A percentile compares a stretch with the other conserved stretches of the same genome.
phyloP scores from a whole-genome alignment of 2,329 filamentous ascomycete species.

The Clonostachys byssicola region DNA sequence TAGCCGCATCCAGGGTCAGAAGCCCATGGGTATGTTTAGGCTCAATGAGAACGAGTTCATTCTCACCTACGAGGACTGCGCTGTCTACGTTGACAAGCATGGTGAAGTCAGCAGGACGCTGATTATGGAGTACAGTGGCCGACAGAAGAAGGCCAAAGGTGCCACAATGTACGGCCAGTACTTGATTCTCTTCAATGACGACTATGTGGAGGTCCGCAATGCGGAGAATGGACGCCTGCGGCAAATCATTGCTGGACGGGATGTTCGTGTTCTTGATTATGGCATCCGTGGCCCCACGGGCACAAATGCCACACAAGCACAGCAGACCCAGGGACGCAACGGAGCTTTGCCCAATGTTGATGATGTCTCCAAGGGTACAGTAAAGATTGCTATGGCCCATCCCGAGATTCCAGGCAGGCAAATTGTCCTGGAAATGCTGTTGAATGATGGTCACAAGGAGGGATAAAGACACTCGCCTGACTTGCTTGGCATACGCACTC shows the following conservation, averaged over 20 bases:
- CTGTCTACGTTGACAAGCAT: constrained; percentile 97
- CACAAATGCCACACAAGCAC: constrained; percentile 28
- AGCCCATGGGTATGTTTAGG: constrained; percentile 93
- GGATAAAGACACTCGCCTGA: neutral
- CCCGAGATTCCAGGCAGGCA: constrained; percentile 80
- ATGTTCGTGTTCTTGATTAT: constrained; percentile 88
- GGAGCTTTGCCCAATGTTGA: constrained; percentile 26
- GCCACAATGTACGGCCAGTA: constrained; percentile 91
- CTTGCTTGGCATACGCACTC: no score
- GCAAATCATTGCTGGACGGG: constrained; percentile 89
- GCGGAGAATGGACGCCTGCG: constrained; percentile 90
- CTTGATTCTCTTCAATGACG: constrained; percentile 87
- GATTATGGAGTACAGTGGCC: constrained; percentile 99
- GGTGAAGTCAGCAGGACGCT: constrained; percentile 91
- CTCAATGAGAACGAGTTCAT: constrained; percentile 90
- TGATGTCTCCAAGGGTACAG: constrained; percentile 62
- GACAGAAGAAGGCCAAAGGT: constrained; percentile 69
- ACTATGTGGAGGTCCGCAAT: constrained; percentile 96
- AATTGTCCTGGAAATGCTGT: constrained; percentile 84
- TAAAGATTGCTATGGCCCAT: constrained; percentile 95
- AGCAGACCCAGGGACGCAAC: constrained; percentile 26
- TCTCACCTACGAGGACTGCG: constrained; percentile 91
- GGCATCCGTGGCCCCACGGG: constrained; percentile 63
- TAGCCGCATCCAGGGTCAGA: constrained; percentile 74
- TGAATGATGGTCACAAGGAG: constrained; percentile 74